A percentile compares a stretch with the other conserved stretches of the same genome.
phyloP scores from a whole-genome alignment of 306 rosid genomes.

The Rosa rugosa region DNA sequence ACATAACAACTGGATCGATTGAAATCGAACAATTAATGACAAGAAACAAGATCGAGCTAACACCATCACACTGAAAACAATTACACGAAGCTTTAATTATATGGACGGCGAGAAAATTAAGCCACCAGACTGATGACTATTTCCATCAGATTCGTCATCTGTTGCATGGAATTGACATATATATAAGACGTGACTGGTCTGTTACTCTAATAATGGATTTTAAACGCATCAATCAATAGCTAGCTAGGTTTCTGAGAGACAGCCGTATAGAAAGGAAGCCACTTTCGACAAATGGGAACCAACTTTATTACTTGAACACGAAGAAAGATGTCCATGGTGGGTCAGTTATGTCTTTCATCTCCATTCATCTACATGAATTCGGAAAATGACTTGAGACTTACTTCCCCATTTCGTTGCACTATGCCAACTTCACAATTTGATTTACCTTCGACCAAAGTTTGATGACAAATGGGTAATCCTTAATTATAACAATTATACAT shows the following conservation, averaged over 20 bases:
- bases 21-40: neutral
- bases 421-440: neutral
- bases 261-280: neutral
- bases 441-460: constrained; percentile 1
- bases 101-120: neutral
- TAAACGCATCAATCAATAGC: neutral
- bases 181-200: neutral
- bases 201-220: neutral
- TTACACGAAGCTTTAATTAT: neutral
- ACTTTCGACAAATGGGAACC: neutral
- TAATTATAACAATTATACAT: neutral
- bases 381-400: constrained; percentile 37
- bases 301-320: neutral
- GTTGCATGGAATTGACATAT: constrained; percentile 1
- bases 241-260: neutral
- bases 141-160: neutral
- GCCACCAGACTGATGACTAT: neutral
- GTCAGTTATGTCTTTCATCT: constrained; percentile 37
- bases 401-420: neutral
- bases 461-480: constrained; percentile 7
- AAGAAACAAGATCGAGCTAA: neutral
- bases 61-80: neutral
- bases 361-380: neutral
- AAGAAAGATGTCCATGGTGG: constrained; percentile 10
- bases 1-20: neutral